These are phyloP conservation scores for Xylaria sp. DNA, from an alignment of 2,329 filamentous ascomycete species.

Conservation along the genomic window DNA sequence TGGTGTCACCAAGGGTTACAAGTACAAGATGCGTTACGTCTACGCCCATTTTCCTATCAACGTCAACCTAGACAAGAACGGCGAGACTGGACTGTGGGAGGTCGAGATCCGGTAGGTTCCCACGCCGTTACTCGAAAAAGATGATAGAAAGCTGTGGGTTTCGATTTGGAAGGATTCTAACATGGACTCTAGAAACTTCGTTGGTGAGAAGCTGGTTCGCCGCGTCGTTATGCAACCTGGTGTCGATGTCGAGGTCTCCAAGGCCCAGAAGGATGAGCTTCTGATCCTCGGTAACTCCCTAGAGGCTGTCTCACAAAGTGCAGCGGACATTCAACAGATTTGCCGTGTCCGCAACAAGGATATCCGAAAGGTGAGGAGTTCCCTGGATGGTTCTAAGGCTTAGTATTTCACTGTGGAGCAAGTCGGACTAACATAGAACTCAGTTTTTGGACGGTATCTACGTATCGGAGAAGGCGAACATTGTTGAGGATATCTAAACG, in stretches of 20 bases:
- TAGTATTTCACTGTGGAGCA: neutral
- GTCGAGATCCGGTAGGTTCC: conserved; percentile 94
- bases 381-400: neutral
- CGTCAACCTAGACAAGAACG: conserved; percentile 98
- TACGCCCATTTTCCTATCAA: conserved; percentile 99
- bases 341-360: conserved; percentile 99
- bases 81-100: conserved; percentile 83
- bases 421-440: conserved; percentile 34
- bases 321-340: conserved; percentile 99
- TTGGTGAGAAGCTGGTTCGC: conserved; percentile 99
- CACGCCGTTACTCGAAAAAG: conserved; percentile 11
- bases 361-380: conserved; percentile 89
- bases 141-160: conserved; percentile 14
- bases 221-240: conserved; percentile 86
- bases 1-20: conserved; percentile 98
- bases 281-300: conserved; percentile 91
- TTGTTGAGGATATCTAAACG: conserved; percentile 70
- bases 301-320: conserved; percentile 96
- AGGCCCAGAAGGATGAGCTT: conserved; percentile 97
- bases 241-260: conserved; percentile 88
- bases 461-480: conserved; percentile 98
- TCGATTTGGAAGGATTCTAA: conserved; percentile 38
- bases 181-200: conserved; percentile 77
- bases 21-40: conserved; percentile 99
- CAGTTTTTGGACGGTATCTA: conserved; percentile 99